Evolutionary conservation across 1,284 basidiomycete species (phyloP), one percentile per base, ranked within the genome.

Genomic region (Cryptococcus sp.): DNA sequence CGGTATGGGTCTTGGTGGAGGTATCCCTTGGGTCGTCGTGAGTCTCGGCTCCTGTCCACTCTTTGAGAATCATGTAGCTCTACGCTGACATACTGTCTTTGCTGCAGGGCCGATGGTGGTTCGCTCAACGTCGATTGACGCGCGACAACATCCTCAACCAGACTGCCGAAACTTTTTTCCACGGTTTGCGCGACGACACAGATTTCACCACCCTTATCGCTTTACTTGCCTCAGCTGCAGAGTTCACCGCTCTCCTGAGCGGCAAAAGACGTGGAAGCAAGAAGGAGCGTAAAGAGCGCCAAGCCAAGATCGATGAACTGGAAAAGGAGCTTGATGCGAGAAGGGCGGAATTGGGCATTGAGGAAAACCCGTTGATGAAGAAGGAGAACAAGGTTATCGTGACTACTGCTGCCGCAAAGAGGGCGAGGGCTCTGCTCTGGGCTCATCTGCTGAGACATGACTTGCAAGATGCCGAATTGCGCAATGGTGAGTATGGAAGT

Each of bases 91-190:
- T 15, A 22, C 17, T 19, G 19, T 40, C 13, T 39, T 16, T 47
- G 38, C 38, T 42, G 19, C 65, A 88, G 87, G 90, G 91, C 20
- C 85, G 87, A 54, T 99, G 96, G 96, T 99, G 96, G 96, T 99
- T 98, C 75, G 91, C 93, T 17, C 91, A 88, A 67, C 85, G 91
- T 56, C 84, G 87, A 64, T 88, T 87, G 75, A 99, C 96, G 31
- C 96, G 97, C 76, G 96, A 99, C 69, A 92, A 93, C 46, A 84
- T 98, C 54, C 83, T 92, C 64, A 87, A 89, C 50, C 82, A 82
- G 47, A 92, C 93, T 0, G 95, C 95, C 1, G 88, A 93, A 50
- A 82, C 84, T 1, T 96, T 94, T 82, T 99, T 98, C 86, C 91
- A 91, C 75, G 81, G 84, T 17, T 74, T 98, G 27, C 86, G 85